Percentiles rank a stretch among this genome's conserved stretches.
Evolutionary conservation across 768 basidiomycete species (phyloP).

Genomic region (Leccinum disarticulatum): DNA sequence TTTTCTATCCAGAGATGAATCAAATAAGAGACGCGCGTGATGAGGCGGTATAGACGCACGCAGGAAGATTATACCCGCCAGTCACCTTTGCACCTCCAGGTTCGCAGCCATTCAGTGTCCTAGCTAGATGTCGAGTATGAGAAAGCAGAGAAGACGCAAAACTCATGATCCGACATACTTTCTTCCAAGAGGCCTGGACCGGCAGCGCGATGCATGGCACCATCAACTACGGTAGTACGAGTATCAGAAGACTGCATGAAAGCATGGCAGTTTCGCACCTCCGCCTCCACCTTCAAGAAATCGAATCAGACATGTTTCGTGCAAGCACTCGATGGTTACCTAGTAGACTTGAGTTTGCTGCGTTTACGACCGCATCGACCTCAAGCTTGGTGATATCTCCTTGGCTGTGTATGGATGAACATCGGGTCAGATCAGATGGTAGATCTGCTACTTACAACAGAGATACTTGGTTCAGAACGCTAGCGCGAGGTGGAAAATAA

Average conservation of each 20-base stretch:
- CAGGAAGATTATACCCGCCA: conserved; percentile 69
- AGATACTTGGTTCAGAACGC: conserved; percentile 57
- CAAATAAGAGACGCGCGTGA: neutral
- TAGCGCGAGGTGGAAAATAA: conserved; percentile 36
- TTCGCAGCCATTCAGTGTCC: conserved; percentile 60
- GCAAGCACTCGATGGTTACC: conserved; percentile 41
- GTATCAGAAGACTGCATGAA: neutral
- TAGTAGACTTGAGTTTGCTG: conserved; percentile 70
- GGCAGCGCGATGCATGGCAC: conserved; percentile 78
- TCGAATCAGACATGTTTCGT: neutral
- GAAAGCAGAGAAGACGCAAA: neutral
- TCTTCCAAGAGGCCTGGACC: conserved; percentile 64
- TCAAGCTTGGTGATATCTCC: conserved; percentile 76
- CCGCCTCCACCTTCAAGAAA: conserved; percentile 72
- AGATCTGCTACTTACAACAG: conserved; percentile 52
- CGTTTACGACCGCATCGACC: conserved; percentile 78
- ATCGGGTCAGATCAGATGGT: neutral
- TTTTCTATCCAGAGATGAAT: conserved; percentile 40
- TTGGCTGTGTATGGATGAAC: conserved; percentile 45
- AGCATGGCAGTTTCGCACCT: conserved; percentile 41
- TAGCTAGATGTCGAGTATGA: conserved; percentile 56
- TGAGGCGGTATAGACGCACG: conserved; percentile 47
- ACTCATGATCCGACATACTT: conserved; percentile 46
- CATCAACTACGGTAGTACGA: conserved; percentile 56
- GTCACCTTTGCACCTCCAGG: conserved; percentile 82